Base-by-base conservation (phyloP, 179 eudicot species). In the Beta macrorhiza region DNA sequence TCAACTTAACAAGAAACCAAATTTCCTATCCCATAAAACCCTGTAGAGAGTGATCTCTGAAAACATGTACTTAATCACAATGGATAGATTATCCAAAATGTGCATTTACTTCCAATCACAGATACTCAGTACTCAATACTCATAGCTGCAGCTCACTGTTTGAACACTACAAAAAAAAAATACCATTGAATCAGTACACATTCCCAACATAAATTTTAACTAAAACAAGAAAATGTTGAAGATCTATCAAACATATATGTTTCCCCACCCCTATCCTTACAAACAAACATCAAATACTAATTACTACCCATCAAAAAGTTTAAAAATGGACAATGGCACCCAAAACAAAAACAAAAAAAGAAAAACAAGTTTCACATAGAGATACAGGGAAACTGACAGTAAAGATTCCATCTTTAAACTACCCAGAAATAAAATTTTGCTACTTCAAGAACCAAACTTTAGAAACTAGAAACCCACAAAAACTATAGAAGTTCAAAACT, bases 321-420 rank as follows among this genome's bases (percentile, higher is more conserved):
- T 20, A 19, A 83, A 69, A 74, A 19, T 44, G 53, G 37, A 12
- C 19, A 53, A 29, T 19, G 13, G 11, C 6, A 25, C 15, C 42
- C 42, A 1, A 37, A 65, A 10, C 2, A 15, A 22, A 65, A 65
- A 29, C 13, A 37, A 3, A 14, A 53, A 19, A 78, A 15, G 7
- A n/a, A 17, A 12, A n/a, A 11, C 69, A 59, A 47, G 22, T 52
- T 69, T 45, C 19, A 49, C 57, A 67, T 11, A 32, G 16, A 25
- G 62, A 78, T 16, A 49, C 44, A 1, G 22, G 64, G 57, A 80
- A 52, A 80, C 19, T 63, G 37, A 47, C 55, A 5, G 17, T 72
- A 72, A 82, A 85, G 81, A 79, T 78, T 68, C n/a, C 64, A 82
- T 79, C 81, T 85, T 82, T 64, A 57, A 19, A 25, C 51, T 16